These are phyloP conservation scores for Chrysosporium keratinophilum DNA, from an alignment of 2,329 filamentous ascomycete species.

Conservation along the genomic window DNA sequence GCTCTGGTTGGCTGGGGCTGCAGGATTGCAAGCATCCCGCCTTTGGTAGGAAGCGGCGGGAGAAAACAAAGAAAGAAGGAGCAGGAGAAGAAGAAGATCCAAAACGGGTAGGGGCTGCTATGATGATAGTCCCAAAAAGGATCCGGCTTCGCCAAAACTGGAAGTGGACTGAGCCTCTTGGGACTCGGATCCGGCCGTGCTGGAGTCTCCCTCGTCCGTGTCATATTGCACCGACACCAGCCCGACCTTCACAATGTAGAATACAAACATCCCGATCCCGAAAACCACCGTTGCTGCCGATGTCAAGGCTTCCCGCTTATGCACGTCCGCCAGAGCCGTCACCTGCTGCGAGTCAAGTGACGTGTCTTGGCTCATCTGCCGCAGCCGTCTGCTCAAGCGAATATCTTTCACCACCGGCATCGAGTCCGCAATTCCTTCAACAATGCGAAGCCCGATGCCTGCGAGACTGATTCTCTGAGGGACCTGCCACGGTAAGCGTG, in stretches of 20 bases:
- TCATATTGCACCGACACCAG: constrained; percentile 11
- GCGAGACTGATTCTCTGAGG: constrained; percentile 26
- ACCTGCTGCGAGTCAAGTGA: constrained; percentile 23
- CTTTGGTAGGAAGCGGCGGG: not conserved
- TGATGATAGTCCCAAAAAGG: constrained; percentile 8
- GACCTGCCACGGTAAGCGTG: constrained; percentile 29
- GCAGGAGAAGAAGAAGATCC: not conserved
- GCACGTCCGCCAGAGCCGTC: constrained; percentile 19
- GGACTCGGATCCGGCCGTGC: constrained; percentile 1
- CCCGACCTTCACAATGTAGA: constrained; percentile 30
- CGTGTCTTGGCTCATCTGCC: constrained; percentile 23
- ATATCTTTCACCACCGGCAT: constrained; percentile 31
- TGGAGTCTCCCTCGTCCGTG: constrained; percentile 4
- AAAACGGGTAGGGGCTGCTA: not conserved
- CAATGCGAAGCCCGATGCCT: constrained; percentile 28
- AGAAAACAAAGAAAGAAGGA: not conserved
- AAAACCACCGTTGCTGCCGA: constrained; percentile 30
- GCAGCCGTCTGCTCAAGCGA: constrained; percentile 31
- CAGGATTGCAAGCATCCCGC: not conserved
- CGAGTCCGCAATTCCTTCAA: constrained; percentile 29
- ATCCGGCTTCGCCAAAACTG: constrained; percentile 10
- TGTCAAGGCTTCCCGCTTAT: constrained; percentile 27
- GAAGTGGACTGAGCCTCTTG: not conserved
- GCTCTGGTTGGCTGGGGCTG: constrained; percentile 1
- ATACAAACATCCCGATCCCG: constrained; percentile 28